These are phyloP conservation scores for Biscogniauxia sp. DNA, from an alignment of 2,329 filamentous ascomycete species.

Conservation along the genomic window DNA sequence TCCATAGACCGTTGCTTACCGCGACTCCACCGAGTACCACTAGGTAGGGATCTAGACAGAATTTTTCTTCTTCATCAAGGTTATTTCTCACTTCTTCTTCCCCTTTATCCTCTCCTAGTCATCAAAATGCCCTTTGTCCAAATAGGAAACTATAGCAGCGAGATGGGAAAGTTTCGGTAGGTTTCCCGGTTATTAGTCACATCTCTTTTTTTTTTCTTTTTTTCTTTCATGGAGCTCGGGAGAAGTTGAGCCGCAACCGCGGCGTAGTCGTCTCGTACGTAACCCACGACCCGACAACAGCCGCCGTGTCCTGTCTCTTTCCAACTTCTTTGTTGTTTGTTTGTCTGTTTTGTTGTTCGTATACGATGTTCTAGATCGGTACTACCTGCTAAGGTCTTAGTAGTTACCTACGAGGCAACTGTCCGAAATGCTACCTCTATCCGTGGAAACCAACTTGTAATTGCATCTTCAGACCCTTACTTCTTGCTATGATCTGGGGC, in stretches of 20 bases:
- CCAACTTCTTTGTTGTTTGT: too few species aligned
- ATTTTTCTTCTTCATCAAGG: too few species aligned
- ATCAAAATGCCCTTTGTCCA: not conserved
- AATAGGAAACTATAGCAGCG: not conserved
- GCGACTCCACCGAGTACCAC: constrained; percentile 21
- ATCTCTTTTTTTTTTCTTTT: too few species aligned
- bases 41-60: not conserved
- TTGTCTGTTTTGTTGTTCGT: too few species aligned
- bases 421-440: too few species aligned
- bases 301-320: not conserved
- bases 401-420: too few species aligned
- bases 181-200: not conserved
- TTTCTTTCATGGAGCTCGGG: too few species aligned
- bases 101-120: not conserved
- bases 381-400: too few species aligned
- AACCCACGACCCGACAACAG: not conserved
- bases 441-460: too few species aligned
- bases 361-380: too few species aligned
- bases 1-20: constrained; percentile 25
- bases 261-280: not conserved
- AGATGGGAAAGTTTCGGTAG: not conserved
- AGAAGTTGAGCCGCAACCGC: not conserved
- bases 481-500: too few species aligned
- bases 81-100: constrained; percentile 6
- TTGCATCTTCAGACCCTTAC: too few species aligned